Percentiles rank a stretch among this genome's conserved stretches.
phyloP scores from a whole-genome alignment of 768 basidiomycete species.

The Termitomyces eurrhizus region DNA sequence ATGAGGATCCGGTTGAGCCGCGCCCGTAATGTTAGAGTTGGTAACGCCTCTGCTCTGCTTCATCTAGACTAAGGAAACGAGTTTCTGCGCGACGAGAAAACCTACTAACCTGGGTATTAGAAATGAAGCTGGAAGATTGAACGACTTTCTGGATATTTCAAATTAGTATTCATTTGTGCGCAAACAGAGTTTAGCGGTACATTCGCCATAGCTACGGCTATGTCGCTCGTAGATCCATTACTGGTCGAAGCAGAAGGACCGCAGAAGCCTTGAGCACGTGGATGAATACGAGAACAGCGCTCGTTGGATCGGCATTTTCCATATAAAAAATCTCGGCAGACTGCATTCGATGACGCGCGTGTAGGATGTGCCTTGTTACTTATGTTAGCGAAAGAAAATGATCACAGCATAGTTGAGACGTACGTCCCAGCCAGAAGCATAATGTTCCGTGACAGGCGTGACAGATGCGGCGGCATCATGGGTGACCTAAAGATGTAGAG shows the following conservation, averaged over 20 bases:
- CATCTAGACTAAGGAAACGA: too few relatives aligned
- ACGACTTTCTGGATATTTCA: not conserved
- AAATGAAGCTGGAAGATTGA: not conserved
- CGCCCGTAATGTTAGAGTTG: not conserved
- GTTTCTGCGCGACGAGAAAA: not conserved
- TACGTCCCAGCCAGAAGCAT: conserved; percentile 15
- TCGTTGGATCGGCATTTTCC: not conserved
- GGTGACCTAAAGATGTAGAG: not conserved
- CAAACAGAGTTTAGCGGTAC: not conserved
- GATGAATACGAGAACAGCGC: conserved; percentile 11
- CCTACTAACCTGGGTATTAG: not conserved
- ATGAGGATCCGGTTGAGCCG: too few relatives aligned
- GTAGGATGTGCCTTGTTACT: conserved; percentile 27
- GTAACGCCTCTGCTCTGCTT: too few relatives aligned
- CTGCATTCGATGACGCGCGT: conserved; percentile 15
- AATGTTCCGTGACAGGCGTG: not conserved
- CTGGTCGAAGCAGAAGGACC: not conserved
- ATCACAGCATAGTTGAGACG: not conserved
- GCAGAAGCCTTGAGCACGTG: not conserved
- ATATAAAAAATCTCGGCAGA: conserved; percentile 9
- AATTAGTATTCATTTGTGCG: not conserved
- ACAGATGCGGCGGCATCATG: not conserved
- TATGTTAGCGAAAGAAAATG: not conserved
- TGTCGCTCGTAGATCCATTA: not conserved
- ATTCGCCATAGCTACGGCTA: too few relatives aligned